Percentiles rank a stretch among this genome's conserved stretches.
Evolutionary conservation across 371 early-diverging fungal species (phyloP).

Genomic region (Dichotomocladium elegans): DNA sequence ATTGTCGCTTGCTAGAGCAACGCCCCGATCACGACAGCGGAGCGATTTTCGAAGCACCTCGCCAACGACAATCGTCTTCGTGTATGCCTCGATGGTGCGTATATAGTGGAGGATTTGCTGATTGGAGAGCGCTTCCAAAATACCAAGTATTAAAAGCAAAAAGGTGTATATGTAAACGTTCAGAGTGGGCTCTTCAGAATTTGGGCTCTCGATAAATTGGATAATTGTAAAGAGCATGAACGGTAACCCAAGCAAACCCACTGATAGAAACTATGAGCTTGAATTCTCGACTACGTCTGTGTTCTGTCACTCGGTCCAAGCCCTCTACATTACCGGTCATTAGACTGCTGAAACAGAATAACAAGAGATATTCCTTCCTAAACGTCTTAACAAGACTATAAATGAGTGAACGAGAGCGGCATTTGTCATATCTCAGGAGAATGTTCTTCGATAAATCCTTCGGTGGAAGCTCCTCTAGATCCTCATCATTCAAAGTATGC

Average conservation of each 20-base stretch:
- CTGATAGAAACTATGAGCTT: neutral
- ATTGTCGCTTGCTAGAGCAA: constrained; percentile 9
- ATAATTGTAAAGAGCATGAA: constrained; percentile 52
- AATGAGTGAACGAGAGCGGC: neutral
- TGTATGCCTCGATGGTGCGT: constrained; percentile 45
- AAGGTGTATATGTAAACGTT: constrained; percentile 56
- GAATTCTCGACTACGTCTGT: neutral
- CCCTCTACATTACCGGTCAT: constrained; percentile 24
- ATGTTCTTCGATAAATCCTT: constrained; percentile 31
- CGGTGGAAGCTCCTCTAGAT: constrained; percentile 40
- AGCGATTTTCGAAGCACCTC: constrained; percentile 56
- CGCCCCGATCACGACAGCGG: constrained; percentile 39
- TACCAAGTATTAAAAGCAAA: constrained; percentile 49
- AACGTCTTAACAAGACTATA: constrained; percentile 28
- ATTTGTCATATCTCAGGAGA: constrained; percentile 10
- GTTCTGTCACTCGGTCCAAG: neutral
- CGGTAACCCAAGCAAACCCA: constrained; percentile 50
- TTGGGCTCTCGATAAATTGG: constrained; percentile 44
- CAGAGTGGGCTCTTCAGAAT: constrained; percentile 16
- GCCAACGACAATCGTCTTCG: constrained; percentile 54
- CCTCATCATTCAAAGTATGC: constrained; percentile 48
- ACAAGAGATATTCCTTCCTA: constrained; percentile 24
- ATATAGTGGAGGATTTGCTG: constrained; percentile 54
- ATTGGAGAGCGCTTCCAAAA: constrained; percentile 41
- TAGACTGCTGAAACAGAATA: constrained; percentile 41